Percentiles rank a stretch among this genome's conserved stretches.
Conservation (phyloP, 768 basidiomycete species). For the Strobilomyces confusus region DNA sequence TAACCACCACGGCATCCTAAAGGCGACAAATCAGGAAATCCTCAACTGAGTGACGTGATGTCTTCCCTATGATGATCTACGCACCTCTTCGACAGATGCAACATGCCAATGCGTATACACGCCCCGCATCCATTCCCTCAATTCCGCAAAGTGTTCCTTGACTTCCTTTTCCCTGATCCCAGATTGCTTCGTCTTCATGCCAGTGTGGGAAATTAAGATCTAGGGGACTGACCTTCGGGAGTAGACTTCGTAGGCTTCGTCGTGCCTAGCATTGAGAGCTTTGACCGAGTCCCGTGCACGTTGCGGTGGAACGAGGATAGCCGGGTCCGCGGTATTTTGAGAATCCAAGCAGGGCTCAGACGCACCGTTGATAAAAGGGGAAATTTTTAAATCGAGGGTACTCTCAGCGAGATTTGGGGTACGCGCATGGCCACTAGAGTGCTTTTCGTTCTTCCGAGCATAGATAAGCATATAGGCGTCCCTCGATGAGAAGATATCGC, state of each 20-base stretch:
- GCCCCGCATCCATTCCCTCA: conserved; percentile 50
- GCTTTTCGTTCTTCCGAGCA: conserved; percentile 40
- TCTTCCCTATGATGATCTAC: conserved; percentile 10
- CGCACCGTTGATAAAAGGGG: conserved; percentile 19
- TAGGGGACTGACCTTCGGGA: conserved; percentile 40
- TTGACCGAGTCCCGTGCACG: conserved; percentile 53
- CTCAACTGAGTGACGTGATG: conserved; percentile 5
- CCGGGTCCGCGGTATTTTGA: conserved; percentile 8
- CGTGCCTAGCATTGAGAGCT: conserved; percentile 52
- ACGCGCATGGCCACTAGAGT: conserved; percentile 10
- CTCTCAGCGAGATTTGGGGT: conserved; percentile 14
- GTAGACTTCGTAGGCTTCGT: conserved; percentile 49
- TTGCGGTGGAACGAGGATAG: conserved; percentile 45
- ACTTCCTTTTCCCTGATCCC: conserved; percentile 40
- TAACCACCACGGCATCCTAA: conserved; percentile 57
- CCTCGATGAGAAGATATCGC: conserved; percentile 59
- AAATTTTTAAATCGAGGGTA: conserved; percentile 14
- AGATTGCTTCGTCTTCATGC: conserved; percentile 14
- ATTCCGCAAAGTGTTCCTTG: conserved; percentile 43
- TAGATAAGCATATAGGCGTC: conserved; percentile 98
- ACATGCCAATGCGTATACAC: conserved; percentile 66
- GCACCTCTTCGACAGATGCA: conserved; percentile 45
- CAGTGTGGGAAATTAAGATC: conserved; percentile 10
- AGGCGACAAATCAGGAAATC: conserved; percentile 14
- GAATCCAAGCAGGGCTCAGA: conserved; percentile 13